phyloP scores from a whole-genome alignment of 257 asterid genomes.

The Solanum chiquidenum region DNA sequence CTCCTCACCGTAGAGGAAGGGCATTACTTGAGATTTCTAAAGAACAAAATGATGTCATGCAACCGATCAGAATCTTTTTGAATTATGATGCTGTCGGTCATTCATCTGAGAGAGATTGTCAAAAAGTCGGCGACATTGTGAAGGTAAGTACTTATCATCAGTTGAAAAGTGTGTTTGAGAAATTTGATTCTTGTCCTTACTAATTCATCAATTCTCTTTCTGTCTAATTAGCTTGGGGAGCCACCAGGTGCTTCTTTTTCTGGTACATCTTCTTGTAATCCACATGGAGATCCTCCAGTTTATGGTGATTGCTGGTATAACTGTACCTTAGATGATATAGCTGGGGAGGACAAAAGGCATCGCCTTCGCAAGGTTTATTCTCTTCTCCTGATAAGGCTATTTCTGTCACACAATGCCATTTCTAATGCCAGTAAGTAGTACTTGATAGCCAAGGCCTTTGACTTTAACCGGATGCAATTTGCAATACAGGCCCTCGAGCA shows the following conservation, averaged over 20 bases:
- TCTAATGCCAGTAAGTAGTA: neutral
- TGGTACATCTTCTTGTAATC: conserved; percentile 80
- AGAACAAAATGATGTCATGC: conserved; percentile 40
- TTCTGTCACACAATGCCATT: neutral
- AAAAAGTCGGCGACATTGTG: conserved; percentile 66
- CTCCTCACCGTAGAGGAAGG: conserved; percentile 48
- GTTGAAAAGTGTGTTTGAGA: neutral
- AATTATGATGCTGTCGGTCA: conserved; percentile 99
- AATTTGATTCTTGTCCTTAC: neutral
- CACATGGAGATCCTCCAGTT: conserved; percentile 90
- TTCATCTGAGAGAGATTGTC: conserved; percentile 90
- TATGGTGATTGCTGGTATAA: conserved; percentile 98
- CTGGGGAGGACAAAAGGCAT: conserved; percentile 83
- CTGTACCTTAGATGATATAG: conserved; percentile 86
- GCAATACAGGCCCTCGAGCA: conserved; percentile 82
- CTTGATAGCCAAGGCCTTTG: neutral
- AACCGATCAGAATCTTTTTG: conserved; percentile 80
- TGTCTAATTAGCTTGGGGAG: conserved; percentile 74
- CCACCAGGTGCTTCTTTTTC: conserved; percentile 81
- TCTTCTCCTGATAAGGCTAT: neutral
- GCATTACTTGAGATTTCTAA: conserved; percentile 44
- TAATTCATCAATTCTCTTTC: conserved; percentile 1
- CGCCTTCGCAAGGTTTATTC: conserved; percentile 84
- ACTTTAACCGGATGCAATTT: conserved; percentile 3
- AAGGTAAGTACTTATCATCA: conserved; percentile 49